Percentiles rank a stretch among this genome's conserved stretches.
Conservation (phyloP, 2,329 filamentous ascomycete species). For the Pseudogymnoascus sp. region DNA sequence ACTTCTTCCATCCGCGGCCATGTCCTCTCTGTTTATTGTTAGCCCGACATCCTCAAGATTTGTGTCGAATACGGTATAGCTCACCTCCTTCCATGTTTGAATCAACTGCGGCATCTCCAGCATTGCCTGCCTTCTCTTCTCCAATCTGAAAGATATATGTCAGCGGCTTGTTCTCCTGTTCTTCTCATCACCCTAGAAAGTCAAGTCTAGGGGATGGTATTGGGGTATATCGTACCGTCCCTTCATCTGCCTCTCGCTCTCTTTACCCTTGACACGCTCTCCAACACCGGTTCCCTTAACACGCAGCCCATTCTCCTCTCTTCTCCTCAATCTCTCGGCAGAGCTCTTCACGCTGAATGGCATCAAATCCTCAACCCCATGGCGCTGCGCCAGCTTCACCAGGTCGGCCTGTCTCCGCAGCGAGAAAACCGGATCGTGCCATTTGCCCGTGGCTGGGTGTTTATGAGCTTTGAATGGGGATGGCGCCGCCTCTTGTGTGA, state of each 20-base stretch:
- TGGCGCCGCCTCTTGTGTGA: slow-evolving; percentile 23
- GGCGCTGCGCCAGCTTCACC: slow-evolving; percentile 70
- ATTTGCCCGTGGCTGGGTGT: slow-evolving; percentile 69
- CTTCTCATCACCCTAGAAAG: neutral
- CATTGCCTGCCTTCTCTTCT: slow-evolving; percentile 86
- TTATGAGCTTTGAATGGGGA: slow-evolving; percentile 80
- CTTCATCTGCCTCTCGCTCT: slow-evolving; percentile 81
- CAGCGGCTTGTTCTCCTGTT: neutral
- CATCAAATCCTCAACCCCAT: slow-evolving; percentile 74
- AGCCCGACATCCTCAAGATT: slow-evolving; percentile 23
- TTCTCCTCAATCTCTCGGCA: slow-evolving; percentile 58
- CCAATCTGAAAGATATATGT: slow-evolving; percentile 49
- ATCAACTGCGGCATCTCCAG: slow-evolving; percentile 89
- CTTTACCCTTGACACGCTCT: slow-evolving; percentile 90
- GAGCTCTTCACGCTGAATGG: slow-evolving; percentile 70
- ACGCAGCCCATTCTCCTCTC: slow-evolving; percentile 70
- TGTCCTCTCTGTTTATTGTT: slow-evolving; percentile 51
- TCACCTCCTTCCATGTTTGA: slow-evolving; percentile 84
- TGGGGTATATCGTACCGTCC: slow-evolving; percentile 47
- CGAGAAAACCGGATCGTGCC: slow-evolving; percentile 77
- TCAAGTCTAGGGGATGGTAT: neutral
- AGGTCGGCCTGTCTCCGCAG: slow-evolving; percentile 83
- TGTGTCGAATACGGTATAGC: slow-evolving; percentile 24
- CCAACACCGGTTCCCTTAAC: slow-evolving; percentile 92
- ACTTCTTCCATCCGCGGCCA: slow-evolving; percentile 67